phyloP scores from a whole-genome alignment of 192 early-diverging fungal species.

The Rhizophagus sp. region DNA sequence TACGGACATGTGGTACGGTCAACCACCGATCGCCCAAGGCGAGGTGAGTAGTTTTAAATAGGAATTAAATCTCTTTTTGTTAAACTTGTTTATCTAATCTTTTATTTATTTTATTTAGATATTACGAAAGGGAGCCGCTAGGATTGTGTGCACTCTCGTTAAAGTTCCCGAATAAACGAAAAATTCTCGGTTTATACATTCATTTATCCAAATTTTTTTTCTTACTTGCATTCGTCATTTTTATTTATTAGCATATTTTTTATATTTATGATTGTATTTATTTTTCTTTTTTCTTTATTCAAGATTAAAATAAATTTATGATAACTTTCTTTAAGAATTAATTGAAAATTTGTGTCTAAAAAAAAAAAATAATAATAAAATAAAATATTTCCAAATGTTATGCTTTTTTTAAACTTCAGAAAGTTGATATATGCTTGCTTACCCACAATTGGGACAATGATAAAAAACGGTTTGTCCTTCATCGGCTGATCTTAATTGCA shows the following conservation, averaged over 20 bases:
- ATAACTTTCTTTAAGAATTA: neutral
- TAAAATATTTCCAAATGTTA: too few relatives aligned
- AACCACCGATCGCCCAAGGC: neutral
- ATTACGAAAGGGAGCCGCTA: neutral
- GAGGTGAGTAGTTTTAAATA: neutral
- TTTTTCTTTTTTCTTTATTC: neutral
- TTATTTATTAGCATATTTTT: neutral
- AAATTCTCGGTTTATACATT: neutral
- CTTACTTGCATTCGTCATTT: neutral
- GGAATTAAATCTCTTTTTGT: neutral
- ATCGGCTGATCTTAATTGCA: slow-evolving; percentile 97
- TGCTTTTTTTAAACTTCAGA: too few relatives aligned
- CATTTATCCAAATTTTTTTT: neutral
- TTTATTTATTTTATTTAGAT: slow-evolving; percentile 1
- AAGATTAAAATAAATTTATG: neutral
- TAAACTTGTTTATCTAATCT: neutral
- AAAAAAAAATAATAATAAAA: neutral
- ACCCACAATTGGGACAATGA: slow-evolving; percentile 94
- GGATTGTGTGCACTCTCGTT: neutral
- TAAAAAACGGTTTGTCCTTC: slow-evolving; percentile 99
- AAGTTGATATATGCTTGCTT: slow-evolving; percentile 33
- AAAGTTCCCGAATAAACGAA: neutral
- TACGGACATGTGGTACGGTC: neutral
- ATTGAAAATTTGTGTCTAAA: neutral
- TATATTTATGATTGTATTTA: too few relatives aligned